These are phyloP conservation scores for Phytophthora europaea DNA, from an alignment of 352 stramenopile genomes.

Conservation along the genomic window DNA sequence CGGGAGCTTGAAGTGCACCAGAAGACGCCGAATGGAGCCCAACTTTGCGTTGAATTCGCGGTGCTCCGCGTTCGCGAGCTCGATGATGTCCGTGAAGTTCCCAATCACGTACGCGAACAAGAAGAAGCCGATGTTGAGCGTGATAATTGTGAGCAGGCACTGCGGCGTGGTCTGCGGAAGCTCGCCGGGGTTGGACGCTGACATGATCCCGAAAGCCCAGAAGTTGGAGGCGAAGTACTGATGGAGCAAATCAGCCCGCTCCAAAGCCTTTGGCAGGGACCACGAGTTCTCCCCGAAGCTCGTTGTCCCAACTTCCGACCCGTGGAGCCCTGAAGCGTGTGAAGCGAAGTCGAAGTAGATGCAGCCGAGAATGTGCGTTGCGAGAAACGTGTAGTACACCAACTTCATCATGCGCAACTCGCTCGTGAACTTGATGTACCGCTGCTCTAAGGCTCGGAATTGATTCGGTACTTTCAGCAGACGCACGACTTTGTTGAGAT, in stretches of 20 bases:
- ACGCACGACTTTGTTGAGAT: slow-evolving; percentile 68
- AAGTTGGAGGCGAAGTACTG: slow-evolving; percentile 63
- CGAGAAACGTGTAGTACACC: slow-evolving; percentile 61
- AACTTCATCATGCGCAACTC: slow-evolving; percentile 60
- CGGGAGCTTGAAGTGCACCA: slow-evolving; percentile 58
- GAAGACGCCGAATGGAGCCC: slow-evolving; percentile 50
- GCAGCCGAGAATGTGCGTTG: slow-evolving; percentile 57
- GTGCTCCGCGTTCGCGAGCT: slow-evolving; percentile 54
- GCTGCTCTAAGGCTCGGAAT: slow-evolving; percentile 43
- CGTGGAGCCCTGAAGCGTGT: slow-evolving; percentile 19
- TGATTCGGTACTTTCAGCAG: slow-evolving; percentile 46
- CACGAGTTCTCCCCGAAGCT: slow-evolving; percentile 58
- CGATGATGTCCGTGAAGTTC: slow-evolving; percentile 64
- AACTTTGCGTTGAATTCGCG: slow-evolving; percentile 63
- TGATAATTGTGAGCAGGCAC: slow-evolving; percentile 57
- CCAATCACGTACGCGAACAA: slow-evolving; percentile 72
- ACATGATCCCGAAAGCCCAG: slow-evolving; percentile 75
- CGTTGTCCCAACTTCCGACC: not conserved
- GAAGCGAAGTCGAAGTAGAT: slow-evolving; percentile 70
- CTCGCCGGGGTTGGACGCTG: slow-evolving; percentile 52
- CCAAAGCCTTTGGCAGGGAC: slow-evolving; percentile 38
- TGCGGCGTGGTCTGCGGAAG: slow-evolving; percentile 51
- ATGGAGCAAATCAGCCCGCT: slow-evolving; percentile 27
- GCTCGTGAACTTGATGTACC: slow-evolving; percentile 55
- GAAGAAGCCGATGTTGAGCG: slow-evolving; percentile 56